Evolutionary conservation across 352 stramenopile genomes (phyloP).

Genomic region (Pythium phragmiticola): DNA sequence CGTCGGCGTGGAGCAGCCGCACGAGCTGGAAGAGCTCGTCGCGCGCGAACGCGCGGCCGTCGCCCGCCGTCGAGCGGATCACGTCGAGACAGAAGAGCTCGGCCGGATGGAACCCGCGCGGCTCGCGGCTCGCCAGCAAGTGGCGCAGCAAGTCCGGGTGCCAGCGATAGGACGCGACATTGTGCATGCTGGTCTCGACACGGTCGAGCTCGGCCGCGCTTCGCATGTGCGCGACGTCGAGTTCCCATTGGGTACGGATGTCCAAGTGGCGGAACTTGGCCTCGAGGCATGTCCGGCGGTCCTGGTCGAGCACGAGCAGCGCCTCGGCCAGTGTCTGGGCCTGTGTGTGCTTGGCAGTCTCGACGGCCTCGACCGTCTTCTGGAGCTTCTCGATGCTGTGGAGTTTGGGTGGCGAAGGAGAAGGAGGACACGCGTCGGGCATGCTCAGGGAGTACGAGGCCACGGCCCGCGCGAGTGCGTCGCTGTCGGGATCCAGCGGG

Average conservation of each 20-base stretch:
- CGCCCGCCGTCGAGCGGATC: conserved; percentile 42
- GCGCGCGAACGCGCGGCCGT: conserved; percentile 42
- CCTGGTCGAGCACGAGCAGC: conserved; percentile 44
- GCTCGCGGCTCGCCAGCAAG: conserved; percentile 39
- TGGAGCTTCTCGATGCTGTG: conserved; percentile 64
- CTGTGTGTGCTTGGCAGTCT: conserved; percentile 41
- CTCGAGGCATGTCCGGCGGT: conserved; percentile 51
- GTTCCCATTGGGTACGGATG: conserved; percentile 33
- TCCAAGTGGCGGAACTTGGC: conserved; percentile 50
- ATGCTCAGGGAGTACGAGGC: background rate
- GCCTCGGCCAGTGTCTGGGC: conserved; percentile 37
- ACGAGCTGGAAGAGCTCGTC: conserved; percentile 48
- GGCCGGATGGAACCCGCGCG: conserved; percentile 35
- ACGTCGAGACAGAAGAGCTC: conserved; percentile 55
- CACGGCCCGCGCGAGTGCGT: conserved; percentile 18
- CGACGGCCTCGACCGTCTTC: conserved; percentile 41
- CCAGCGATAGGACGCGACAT: conserved; percentile 40
- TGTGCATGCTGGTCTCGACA: conserved; percentile 26
- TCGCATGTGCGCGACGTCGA: conserved; percentile 57
- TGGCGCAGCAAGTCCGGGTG: conserved; percentile 52
- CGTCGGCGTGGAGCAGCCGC: conserved; percentile 42
- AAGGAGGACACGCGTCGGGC: background rate
- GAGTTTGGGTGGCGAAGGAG: background rate
- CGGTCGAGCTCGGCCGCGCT: conserved; percentile 42
- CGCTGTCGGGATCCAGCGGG: conserved; percentile 7